Percentiles rank a stretch among this genome's conserved stretches.
phyloP scores from a whole-genome alignment of 192 early-diverging fungal genomes.

The Coemansia sp. region DNA sequence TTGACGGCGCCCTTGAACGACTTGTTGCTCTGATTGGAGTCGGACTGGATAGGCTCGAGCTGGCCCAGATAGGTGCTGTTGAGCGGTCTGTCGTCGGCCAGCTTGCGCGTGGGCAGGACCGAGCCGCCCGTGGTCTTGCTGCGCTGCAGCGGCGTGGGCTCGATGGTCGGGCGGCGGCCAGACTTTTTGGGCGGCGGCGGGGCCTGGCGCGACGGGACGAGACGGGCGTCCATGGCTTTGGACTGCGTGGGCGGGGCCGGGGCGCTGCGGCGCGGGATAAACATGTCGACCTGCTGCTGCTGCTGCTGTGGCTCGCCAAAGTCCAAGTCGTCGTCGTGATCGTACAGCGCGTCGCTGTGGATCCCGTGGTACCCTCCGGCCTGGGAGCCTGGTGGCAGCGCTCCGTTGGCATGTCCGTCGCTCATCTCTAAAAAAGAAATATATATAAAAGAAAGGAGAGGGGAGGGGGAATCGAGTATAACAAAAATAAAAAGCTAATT shows the following conservation, averaged over 20 bases:
- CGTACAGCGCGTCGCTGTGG: slow-evolving; percentile 30
- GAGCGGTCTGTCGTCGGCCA: slow-evolving; percentile 46
- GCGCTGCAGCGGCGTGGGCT: slow-evolving; percentile 37
- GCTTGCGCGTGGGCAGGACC: slow-evolving; percentile 43
- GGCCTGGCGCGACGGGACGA: slow-evolving; percentile 38
- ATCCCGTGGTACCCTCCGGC: slow-evolving; percentile 16
- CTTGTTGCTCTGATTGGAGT: slow-evolving; percentile 40
- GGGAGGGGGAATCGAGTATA: slow-evolving; percentile 11
- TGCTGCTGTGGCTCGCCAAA: slow-evolving; percentile 15
- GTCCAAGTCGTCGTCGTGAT: slow-evolving; percentile 33
- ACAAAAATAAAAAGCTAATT: slow-evolving; percentile 8
- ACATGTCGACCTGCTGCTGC: slow-evolving; percentile 32
- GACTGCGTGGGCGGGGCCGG: slow-evolving; percentile 37
- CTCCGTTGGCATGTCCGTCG: slow-evolving; percentile 38
- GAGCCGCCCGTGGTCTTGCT: slow-evolving; percentile 50
- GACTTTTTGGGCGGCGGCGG: slow-evolving; percentile 49
- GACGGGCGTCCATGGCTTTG: background rate
- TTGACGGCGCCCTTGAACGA: slow-evolving; percentile 54
- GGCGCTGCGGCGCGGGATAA: slow-evolving; percentile 53
- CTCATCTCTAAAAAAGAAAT: slow-evolving; percentile 33
- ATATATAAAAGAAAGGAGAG: slow-evolving; percentile 12
- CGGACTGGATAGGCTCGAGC: slow-evolving; percentile 50
- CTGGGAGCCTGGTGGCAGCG: slow-evolving; percentile 14
- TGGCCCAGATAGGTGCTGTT: slow-evolving; percentile 53
- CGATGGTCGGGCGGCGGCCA: slow-evolving; percentile 22